phyloP scores from a whole-genome alignment of 345 rosid genomes.

The Draba incana region DNA sequence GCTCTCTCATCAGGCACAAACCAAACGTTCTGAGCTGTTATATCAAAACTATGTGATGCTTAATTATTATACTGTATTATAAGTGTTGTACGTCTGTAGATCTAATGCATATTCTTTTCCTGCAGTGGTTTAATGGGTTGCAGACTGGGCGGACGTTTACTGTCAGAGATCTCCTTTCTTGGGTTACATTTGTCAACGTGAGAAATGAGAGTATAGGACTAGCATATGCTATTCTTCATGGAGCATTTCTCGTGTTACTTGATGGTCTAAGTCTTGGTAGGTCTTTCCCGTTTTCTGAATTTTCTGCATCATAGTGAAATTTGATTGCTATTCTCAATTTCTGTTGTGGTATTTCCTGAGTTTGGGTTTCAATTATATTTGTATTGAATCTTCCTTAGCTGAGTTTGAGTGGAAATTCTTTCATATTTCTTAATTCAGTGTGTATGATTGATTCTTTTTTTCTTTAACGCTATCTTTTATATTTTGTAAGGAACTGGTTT shows the following conservation, averaged over 20 bases:
- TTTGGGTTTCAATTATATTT: slow-evolving; percentile 8
- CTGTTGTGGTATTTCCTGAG: neutral
- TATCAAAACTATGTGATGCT: neutral
- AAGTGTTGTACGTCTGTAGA: neutral
- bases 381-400: slow-evolving; percentile 2
- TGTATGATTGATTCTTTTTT: neutral
- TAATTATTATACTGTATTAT: neutral
- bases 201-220: slow-evolving; percentile 60
- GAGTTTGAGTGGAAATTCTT: too few species aligned
- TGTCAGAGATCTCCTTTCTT: slow-evolving; percentile 91
- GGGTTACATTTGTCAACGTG: slow-evolving; percentile 71
- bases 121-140: slow-evolving; percentile 84
- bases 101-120: slow-evolving; percentile 20
- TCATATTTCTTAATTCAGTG: too few species aligned
- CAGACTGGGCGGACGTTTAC: slow-evolving; percentile 78
- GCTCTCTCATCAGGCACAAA: slow-evolving; percentile 1
- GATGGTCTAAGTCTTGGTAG: slow-evolving; percentile 92
- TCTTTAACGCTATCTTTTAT: neutral
- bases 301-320: slow-evolving; percentile 1
- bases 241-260: slow-evolving; percentile 88
- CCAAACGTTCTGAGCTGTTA: too few species aligned
- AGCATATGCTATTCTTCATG: slow-evolving; percentile 73
- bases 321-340: slow-evolving; percentile 9
- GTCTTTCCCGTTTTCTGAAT: slow-evolving; percentile 8
- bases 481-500: slow-evolving; percentile 71